These are phyloP conservation scores for Pulveroboletus sp. DNA, from an alignment of 768 basidiomycete species.

Conservation along the genomic window DNA sequence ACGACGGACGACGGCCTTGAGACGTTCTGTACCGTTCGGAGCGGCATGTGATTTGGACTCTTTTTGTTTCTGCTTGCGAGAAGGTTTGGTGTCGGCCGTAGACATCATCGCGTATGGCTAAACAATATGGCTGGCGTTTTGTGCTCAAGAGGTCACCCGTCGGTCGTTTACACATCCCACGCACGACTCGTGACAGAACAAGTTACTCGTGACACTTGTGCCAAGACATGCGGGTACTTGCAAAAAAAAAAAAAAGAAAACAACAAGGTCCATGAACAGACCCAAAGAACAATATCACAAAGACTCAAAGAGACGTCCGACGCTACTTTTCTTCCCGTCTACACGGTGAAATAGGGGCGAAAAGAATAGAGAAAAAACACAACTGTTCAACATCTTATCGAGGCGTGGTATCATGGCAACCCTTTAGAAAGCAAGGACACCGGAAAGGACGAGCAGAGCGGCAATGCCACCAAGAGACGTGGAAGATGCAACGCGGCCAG, in stretches of 20 bases:
- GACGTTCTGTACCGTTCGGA: slow-evolving; percentile 44
- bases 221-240: background rate
- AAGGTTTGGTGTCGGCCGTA: slow-evolving; percentile 13
- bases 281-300: slow-evolving; percentile 19
- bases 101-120: slow-evolving; percentile 8
- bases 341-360: slow-evolving; percentile 2
- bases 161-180: slow-evolving; percentile 9
- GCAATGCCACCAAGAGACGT: slow-evolving; percentile 18
- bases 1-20: slow-evolving; percentile 85
- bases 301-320: slow-evolving; percentile 8
- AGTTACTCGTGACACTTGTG: background rate
- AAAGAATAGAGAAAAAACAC: background rate
- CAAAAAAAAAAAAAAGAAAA: background rate
- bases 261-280: slow-evolving; percentile 1
- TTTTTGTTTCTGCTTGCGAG: slow-evolving; percentile 28
- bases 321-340: slow-evolving; percentile 1
- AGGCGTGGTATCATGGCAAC: slow-evolving; percentile 4
- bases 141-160: background rate
- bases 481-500: slow-evolving; percentile 18
- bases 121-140: background rate
- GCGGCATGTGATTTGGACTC: slow-evolving; percentile 29
- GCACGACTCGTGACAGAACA: background rate
- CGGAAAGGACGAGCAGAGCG: slow-evolving; percentile 20
- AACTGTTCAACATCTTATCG: slow-evolving; percentile 4
- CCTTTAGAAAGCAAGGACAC: slow-evolving; percentile 17